A percentile compares a stretch with the other conserved stretches of the same genome.
These are phyloP conservation scores for Cyberlindnera mississippiensis DNA, from an alignment of 805 yeast genomes.

Conservation along the genomic window DNA sequence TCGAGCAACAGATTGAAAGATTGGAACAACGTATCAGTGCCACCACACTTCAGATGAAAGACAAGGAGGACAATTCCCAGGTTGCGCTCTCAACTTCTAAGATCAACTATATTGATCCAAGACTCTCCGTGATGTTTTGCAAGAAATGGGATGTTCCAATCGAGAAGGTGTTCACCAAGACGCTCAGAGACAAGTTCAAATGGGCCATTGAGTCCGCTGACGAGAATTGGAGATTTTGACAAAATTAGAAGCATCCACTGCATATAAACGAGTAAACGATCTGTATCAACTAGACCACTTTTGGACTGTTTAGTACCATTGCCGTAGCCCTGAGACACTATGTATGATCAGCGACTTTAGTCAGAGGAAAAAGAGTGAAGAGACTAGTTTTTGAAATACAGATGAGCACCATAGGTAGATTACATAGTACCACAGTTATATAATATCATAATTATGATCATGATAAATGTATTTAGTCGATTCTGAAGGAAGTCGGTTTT, in stretches of 20 bases:
- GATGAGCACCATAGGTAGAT: too few species aligned
- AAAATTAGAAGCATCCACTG: neutral
- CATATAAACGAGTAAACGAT: constrained; percentile 1
- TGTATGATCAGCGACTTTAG: too few species aligned
- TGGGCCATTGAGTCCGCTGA: constrained; percentile 96
- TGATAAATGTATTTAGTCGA: too few species aligned
- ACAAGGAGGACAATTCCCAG: constrained; percentile 89
- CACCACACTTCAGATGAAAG: constrained; percentile 73
- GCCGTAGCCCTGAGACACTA: too few species aligned
- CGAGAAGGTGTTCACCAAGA: constrained; percentile 87
- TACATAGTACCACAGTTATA: too few species aligned
- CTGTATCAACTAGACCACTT: too few species aligned
- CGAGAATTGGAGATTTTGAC: constrained; percentile 76
- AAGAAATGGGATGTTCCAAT: constrained; percentile 86
- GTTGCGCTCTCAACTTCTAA: constrained; percentile 93
- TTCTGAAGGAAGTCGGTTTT: too few species aligned
- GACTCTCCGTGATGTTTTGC: constrained; percentile 84
- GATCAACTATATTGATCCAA: constrained; percentile 92
- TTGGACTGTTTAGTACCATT: too few species aligned
- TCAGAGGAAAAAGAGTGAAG: too few species aligned
- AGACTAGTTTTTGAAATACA: too few species aligned
- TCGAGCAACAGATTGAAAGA: constrained; percentile 65
- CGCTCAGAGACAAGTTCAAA: constrained; percentile 84
- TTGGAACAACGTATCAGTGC: constrained; percentile 67
- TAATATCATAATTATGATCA: too few species aligned